Evolutionary conservation across 805 yeast genomes (phyloP), one percentile per base, ranked within the genome.

Genomic region (Hanseniaspora clermontiae): DNA sequence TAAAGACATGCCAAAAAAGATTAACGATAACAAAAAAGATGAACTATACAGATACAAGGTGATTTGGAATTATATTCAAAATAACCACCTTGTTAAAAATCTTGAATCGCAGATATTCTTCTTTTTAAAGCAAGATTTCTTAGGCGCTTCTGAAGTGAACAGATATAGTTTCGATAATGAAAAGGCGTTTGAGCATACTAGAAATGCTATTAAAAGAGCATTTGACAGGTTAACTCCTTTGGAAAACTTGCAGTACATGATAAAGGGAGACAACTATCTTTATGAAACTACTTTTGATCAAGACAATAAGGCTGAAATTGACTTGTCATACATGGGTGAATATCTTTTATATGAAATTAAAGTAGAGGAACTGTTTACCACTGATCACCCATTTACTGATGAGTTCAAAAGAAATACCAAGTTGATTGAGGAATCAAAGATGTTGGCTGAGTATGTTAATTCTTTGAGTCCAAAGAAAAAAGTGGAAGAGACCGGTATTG

Each of bases 1-100:
- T 12, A 32, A 43, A 29, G 56, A 52, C 17, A 19, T 24, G 17
- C 38, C 17, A 7, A 46, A 52, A 36, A 19, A 52, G 19, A 4
- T 20, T 7, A 43, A 43, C 24, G 43, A 29, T 5, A 52, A 52
- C 19, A 15, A 19, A 12, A 45, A 52, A 15, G 27, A 31, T 29
- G 56, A 52, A 31, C 38, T 45, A 14, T 45, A 45, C 24, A 52
- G 24, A 46, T 52, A 52, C 24, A 52, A 52, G n/a, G 14, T 52
- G 15, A 46, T 52, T 12, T 52, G 56, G 56, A 52, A 52, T 29
- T 45, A 38, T 38, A 46, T 52, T 45, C 20, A 24, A 15, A 52
- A 52, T 32, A 45, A 45, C 14, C 17, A 14, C 20, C 12, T 52
- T 7, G 36, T 19, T 8, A n/a, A 17, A n/a, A 36, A 37, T 15